Evolutionary conservation across 441 rosid species (phyloP), one percentile per base, ranked within the genome.

Genomic region (Dalechampia spathulata): DNA sequence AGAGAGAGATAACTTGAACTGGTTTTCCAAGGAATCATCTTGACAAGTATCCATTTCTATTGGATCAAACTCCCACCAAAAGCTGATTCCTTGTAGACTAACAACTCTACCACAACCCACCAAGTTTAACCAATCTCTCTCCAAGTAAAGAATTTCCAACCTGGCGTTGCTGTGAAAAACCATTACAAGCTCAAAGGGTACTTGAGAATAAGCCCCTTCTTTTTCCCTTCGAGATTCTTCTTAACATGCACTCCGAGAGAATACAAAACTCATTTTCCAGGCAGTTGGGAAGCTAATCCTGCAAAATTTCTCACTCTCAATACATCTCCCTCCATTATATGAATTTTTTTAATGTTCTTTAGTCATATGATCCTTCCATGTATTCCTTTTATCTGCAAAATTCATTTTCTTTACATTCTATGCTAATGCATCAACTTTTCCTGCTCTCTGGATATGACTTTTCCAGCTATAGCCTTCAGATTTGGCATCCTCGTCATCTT

Each of bases 401-500:
- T 60, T 75, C 78, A 73, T 64, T 72, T 83, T 67, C 74, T 65
- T 64, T 52, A 53, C 28, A 71, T 69, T 30, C n/a, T n/a, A 81
- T 85, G n/a, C n/a, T n/a, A n/a, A 78, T 77, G 75, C 85, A 77
- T 64, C 70, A 39, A 49, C 75, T 64, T 73, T 76, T 52, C 69
- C 62, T 2, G 83, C 55, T 73, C 69, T 66, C 49, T 65, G 70
- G 64, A 53, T 45, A 38, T 76, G 85, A 61, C 67, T 74, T 76
- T 77, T 86, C 98, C 87, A 83, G 81, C 81, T 83, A 61, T 72
- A 78, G 51, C 81, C 70, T 71, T 92, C 87, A 10, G 92, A 86
- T 63, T 82, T 86, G 53, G 75, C 78, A 49, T 89, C 96, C 46
- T 85, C 94, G 21, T 75, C 87, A 44, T 84, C 91, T 64, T 88